Percentiles rank a stretch among this genome's conserved stretches.
These are phyloP conservation scores for Sambucus nigra DNA, from an alignment of 129 eudicot genomes.

Conservation along the genomic window DNA sequence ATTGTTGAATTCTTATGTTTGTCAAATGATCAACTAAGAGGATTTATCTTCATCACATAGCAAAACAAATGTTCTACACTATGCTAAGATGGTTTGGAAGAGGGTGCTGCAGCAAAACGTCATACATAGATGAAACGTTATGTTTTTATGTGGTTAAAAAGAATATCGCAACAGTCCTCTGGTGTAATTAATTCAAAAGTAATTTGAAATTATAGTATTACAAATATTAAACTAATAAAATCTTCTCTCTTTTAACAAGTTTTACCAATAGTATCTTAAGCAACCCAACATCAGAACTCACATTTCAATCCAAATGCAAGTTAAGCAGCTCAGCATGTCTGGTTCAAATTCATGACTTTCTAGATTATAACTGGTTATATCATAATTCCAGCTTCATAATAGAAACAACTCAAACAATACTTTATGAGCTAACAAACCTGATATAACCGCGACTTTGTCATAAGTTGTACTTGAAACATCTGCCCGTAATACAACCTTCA, in stretches of 20 bases:
- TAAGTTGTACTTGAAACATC: conserved; percentile 57
- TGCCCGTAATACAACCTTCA: conserved; percentile 90
- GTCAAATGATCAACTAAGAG: background rate
- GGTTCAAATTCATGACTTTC: background rate
- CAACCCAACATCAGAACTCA: background rate
- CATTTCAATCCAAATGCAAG: background rate
- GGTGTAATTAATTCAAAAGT: background rate
- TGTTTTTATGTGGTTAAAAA: background rate
- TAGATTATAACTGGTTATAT: background rate
- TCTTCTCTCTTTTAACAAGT: too few species aligned
- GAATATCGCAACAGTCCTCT: background rate
- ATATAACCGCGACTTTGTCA: conserved; percentile 90
- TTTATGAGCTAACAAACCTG: conserved; percentile 37
- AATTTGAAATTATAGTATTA: too few species aligned
- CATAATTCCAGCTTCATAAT: background rate
- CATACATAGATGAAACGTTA: background rate
- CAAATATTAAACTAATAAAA: too few species aligned
- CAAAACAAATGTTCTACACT: too few species aligned
- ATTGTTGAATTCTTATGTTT: background rate
- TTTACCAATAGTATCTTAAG: background rate
- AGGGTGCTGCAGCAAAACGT: background rate
- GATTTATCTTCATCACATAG: background rate
- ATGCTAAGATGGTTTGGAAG: too few species aligned
- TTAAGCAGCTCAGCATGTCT: background rate
- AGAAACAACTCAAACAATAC: background rate